Base-by-base conservation (phyloP, 495 filamentous ascomycete species). In the Penicillium flavigenum region DNA sequence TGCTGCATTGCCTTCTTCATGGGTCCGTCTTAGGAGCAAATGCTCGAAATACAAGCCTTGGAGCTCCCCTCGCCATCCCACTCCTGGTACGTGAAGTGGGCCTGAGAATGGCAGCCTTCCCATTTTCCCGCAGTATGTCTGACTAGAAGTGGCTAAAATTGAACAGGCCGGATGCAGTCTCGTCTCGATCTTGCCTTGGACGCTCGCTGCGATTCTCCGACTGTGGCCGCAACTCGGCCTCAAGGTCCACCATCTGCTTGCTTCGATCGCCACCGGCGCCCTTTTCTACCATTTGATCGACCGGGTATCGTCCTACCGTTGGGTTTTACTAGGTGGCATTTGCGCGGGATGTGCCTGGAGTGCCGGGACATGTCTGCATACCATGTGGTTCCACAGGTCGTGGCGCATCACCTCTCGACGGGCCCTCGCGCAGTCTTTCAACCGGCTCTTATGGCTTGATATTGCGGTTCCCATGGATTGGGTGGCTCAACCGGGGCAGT, bases 361-460 rank as follows among this genome's bases (percentile, higher is more conserved):
- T 47, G 27, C 16, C 8, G 48, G n/a, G 17, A 44, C 22, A n/a
- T 58, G 47, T 31, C 17, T 47, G 19, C 26, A 50, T 8, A 47
- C 56, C 42, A 52, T 58, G 42, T 50, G 36, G 48, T 16, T 29
- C 17, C n/a, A n/a, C n/a, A n/a, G n/a, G n/a, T n/a, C n/a, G n/a
- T n/a, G n/a, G n/a, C n/a, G n/a, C n/a, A n/a, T 38, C 20, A 29
- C 41, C 47, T 36, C 29, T 6, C 42, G 22, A 32, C 19, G 34
- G 20, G 31, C 48, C 3, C 16, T 46, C 41, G 42, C 39, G 41
- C 14, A 41, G 41, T 46, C 42, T 52, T 57, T 26, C 17, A 46
- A 58, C 14, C 31, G 42, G 22, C 47, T 58, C 48, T 36, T 58
- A 24, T 57, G 36, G 55, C 32, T 57, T 51, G 55, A 57, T 26